phyloP scores from a whole-genome alignment of 1,284 basidiomycete species.

The Garcileccinum viscosum region DNA sequence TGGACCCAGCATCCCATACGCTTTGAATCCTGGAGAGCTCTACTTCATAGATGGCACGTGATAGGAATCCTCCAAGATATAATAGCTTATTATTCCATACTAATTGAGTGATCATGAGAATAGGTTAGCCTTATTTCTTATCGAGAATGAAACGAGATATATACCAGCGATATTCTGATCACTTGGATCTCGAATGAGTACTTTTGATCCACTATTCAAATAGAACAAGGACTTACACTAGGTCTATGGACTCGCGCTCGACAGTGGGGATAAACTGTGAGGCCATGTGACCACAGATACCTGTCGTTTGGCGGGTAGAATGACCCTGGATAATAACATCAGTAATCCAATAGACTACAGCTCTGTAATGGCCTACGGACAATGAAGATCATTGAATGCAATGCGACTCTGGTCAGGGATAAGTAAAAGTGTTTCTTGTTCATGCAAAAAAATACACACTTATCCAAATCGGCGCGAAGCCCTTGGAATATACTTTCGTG shows the following conservation, averaged over 20 bases:
- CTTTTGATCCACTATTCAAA: rapidly evolving
- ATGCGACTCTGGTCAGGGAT: no score
- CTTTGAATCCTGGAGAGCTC: conserved; percentile 69
- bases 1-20: conserved; percentile 45
- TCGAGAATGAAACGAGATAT: conserved; percentile 17
- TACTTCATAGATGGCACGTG: conserved; percentile 84
- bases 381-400: no score
- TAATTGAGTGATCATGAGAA: neutral
- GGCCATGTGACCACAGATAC: conserved; percentile 88
- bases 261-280: conserved; percentile 95
- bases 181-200: conserved; percentile 42
- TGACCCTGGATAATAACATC: neutral
- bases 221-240: conserved; percentile 61
- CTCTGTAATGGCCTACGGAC: no score
- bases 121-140: neutral
- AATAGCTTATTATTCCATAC: conserved; percentile 89
- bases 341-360: neutral
- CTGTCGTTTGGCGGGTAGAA: conserved; percentile 67
- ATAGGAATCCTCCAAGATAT: conserved; percentile 80
- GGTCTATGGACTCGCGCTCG: conserved; percentile 91
- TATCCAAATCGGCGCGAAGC: no score
- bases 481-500: no score
- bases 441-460: no score
- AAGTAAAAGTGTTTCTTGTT: no score
- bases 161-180: conserved; percentile 74